Percentiles rank a stretch among this genome's conserved stretches.
These are phyloP conservation scores for Rhizopus microsporus DNA, from an alignment of 371 early-diverging fungal species.

Conservation along the genomic window DNA sequence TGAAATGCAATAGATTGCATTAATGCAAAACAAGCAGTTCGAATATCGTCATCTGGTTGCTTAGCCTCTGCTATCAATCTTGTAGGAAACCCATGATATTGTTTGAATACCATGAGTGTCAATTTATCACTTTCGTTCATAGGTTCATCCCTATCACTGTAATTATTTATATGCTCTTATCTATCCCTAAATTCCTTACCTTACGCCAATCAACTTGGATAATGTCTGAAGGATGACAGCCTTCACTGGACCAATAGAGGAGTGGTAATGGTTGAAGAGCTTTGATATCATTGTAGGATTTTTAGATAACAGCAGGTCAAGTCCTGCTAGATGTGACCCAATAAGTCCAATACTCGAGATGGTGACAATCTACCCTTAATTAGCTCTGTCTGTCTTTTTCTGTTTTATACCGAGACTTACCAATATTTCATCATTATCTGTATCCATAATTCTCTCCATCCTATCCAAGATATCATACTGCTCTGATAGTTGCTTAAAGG, in stretches of 20 bases:
- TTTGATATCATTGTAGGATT: conserved; percentile 12
- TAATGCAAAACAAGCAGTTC: conserved; percentile 44
- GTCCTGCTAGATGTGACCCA: conserved; percentile 35
- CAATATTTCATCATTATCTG: conserved; percentile 33
- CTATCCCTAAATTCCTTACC: conserved; percentile 22
- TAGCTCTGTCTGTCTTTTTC: not conserved
- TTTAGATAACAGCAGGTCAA: conserved; percentile 20
- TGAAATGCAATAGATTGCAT: conserved; percentile 46
- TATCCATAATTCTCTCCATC: conserved; percentile 30
- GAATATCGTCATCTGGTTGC: conserved; percentile 41
- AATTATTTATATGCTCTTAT: conserved; percentile 4
- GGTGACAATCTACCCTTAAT: conserved; percentile 29
- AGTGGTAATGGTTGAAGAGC: conserved; percentile 24
- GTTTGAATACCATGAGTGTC: conserved; percentile 29
- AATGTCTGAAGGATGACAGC: conserved; percentile 38
- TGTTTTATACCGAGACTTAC: conserved; percentile 22
- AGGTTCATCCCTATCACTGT: conserved; percentile 14
- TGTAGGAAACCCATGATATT: not conserved
- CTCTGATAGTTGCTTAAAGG: conserved; percentile 26
- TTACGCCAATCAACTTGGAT: conserved; percentile 44
- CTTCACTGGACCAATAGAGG: conserved; percentile 39
- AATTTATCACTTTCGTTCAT: conserved; percentile 28
- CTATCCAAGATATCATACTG: conserved; percentile 32
- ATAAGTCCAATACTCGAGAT: conserved; percentile 43
- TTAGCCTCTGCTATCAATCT: conserved; percentile 35